A percentile compares a stretch with the other conserved stretches of the same genome.
phyloP scores from a whole-genome alignment of 106 monocot genomes.

The Vanilla planifolia region DNA sequence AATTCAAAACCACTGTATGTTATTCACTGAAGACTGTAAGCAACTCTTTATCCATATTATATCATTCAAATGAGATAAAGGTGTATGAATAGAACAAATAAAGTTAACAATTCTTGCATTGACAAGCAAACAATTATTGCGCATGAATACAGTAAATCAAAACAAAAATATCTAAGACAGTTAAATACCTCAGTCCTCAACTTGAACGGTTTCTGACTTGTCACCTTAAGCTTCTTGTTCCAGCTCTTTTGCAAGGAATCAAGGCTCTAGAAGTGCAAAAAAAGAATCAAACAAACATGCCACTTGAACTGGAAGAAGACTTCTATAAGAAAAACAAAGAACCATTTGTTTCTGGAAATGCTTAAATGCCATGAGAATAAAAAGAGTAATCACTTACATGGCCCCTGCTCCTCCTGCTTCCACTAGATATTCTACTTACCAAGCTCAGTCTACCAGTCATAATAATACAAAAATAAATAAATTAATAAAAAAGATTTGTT shows the following conservation, averaged over 20 bases:
- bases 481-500: conserved; percentile 6
- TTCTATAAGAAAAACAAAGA: neutral
- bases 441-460: conserved; percentile 45
- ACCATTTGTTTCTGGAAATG: neutral
- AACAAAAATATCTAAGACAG: no score
- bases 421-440: conserved; percentile 38
- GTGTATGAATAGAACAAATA: no score
- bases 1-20: no score
- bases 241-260: conserved; percentile 58
- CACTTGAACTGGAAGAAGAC: no score
- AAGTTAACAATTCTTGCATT: no score
- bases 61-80: no score
- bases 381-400: conserved; percentile 31
- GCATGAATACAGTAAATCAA: no score
- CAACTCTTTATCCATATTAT: no score
- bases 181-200: conserved; percentile 77
- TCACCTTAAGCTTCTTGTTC: conserved; percentile 80
- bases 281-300: neutral
- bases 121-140: no score
- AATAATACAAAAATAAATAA: neutral
- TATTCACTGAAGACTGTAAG: no score
- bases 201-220: conserved; percentile 80
- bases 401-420: conserved; percentile 32
- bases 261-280: conserved; percentile 36
- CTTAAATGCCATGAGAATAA: neutral